phyloP scores from a whole-genome alignment of 768 basidiomycete genomes.

The Mycena amicta region DNA sequence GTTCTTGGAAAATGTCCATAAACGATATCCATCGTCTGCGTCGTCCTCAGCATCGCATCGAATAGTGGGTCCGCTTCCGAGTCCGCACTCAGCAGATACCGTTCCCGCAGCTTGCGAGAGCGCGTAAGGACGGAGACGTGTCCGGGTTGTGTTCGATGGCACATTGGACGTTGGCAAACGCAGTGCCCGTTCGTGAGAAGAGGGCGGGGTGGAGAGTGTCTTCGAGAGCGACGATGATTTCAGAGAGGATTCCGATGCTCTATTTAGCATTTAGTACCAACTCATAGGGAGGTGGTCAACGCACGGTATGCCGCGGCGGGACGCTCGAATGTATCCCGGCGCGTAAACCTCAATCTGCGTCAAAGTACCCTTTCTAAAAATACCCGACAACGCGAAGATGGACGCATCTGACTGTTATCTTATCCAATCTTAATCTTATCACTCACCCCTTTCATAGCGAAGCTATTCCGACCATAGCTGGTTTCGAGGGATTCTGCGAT shows the following conservation, averaged over 20 bases:
- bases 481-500: conserved; percentile 40
- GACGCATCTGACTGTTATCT: conserved; percentile 28
- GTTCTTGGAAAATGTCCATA: conserved; percentile 26
- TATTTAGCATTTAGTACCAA: not conserved
- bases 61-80: conserved; percentile 20
- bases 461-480: conserved; percentile 55
- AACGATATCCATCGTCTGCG: conserved; percentile 58
- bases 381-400: conserved; percentile 42
- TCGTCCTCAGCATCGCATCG: conserved; percentile 43
- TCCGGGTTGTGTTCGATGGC: conserved; percentile 43
- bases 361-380: conserved; percentile 55
- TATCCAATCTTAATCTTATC: not conserved
- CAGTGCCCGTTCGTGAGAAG: conserved; percentile 33
- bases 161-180: conserved; percentile 34
- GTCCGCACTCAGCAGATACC: conserved; percentile 28
- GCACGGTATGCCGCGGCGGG: conserved; percentile 60
- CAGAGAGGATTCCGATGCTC: conserved; percentile 60
- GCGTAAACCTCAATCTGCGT: conserved; percentile 48
- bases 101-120: conserved; percentile 23
- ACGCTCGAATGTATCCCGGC: conserved; percentile 66
- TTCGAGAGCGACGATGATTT: conserved; percentile 53
- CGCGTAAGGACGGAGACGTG: not conserved
- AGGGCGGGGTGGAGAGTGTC: conserved; percentile 38
- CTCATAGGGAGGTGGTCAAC: conserved; percentile 18
- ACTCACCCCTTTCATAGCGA: conserved; percentile 57